Percentiles rank a stretch among this genome's conserved stretches.
phyloP scores from a whole-genome alignment of 805 yeast genomes.

The Soucietia sequanensis region DNA sequence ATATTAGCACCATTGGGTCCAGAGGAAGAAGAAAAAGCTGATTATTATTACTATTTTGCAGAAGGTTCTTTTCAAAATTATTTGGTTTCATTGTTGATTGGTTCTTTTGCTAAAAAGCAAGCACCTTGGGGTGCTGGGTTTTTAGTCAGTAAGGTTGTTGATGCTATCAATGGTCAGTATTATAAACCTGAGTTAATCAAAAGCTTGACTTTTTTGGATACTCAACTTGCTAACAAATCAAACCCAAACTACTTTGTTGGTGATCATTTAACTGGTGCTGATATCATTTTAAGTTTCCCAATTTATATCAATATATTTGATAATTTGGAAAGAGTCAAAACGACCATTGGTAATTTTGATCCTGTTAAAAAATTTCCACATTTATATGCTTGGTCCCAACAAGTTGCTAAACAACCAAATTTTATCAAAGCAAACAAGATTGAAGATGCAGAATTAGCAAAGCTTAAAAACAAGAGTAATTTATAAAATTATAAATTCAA shows the following conservation, averaged over 20 bases:
- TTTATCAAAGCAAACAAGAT: slow-evolving; percentile 14
- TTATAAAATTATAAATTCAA: too few relatives aligned
- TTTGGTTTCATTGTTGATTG: slow-evolving; percentile 33
- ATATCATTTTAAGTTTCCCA: slow-evolving; percentile 54
- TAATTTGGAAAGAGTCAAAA: slow-evolving; percentile 19
- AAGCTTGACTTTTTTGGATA: slow-evolving; percentile 30
- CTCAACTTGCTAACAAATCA: slow-evolving; percentile 22
- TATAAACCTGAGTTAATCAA: slow-evolving; percentile 21
- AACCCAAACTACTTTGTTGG: slow-evolving; percentile 44
- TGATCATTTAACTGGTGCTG: slow-evolving; percentile 52
- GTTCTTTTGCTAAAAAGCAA: slow-evolving; percentile 18
- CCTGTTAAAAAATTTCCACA: slow-evolving; percentile 16
- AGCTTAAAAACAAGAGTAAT: background rate
- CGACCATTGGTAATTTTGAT: slow-evolving; percentile 11
- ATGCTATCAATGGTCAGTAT: slow-evolving; percentile 22
- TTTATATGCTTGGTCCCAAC: slow-evolving; percentile 21
- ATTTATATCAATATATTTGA: slow-evolving; percentile 22
- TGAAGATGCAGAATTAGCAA: too few relatives aligned
- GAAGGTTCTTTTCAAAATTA: slow-evolving; percentile 63
- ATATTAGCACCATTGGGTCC: slow-evolving; percentile 36
- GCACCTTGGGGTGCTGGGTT: slow-evolving; percentile 28
- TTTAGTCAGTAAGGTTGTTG: slow-evolving; percentile 20
- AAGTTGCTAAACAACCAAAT: slow-evolving; percentile 11
- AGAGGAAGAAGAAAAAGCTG: slow-evolving; percentile 42
- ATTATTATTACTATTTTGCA: slow-evolving; percentile 54